Evolutionary conservation across 768 basidiomycete species (phyloP).

Genomic region (Lactarius indigo): DNA sequence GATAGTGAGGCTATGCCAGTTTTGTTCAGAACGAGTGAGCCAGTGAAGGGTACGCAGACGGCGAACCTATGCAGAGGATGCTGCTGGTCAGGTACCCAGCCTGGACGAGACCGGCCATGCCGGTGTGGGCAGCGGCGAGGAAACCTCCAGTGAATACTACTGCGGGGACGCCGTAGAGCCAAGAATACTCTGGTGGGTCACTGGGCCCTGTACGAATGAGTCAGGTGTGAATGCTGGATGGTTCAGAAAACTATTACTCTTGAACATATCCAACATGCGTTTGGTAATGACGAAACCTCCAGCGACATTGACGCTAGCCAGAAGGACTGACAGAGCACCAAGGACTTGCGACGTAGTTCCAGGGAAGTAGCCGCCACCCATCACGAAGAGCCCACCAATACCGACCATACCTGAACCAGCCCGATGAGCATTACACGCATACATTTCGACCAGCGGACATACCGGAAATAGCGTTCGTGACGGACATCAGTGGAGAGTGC

Average conservation of each 20-base stretch:
- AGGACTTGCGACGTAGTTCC: conserved; percentile 76
- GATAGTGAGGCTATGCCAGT: conserved; percentile 61
- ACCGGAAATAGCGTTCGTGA: conserved; percentile 87
- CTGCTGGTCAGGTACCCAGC: conserved; percentile 85
- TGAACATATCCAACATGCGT: conserved; percentile 92
- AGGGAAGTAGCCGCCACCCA: conserved; percentile 85
- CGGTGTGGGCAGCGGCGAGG: conserved; percentile 76
- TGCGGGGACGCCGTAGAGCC: conserved; percentile 77
- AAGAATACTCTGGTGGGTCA: conserved; percentile 86
- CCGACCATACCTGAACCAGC: conserved; percentile 60
- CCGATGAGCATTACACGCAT: neutral
- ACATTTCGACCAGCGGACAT: conserved; percentile 29
- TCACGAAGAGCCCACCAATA: conserved; percentile 82
- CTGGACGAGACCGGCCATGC: conserved; percentile 82
- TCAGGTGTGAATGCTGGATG: neutral
- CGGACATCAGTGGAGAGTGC: conserved; percentile 88
- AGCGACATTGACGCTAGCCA: conserved; percentile 84
- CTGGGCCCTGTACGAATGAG: conserved; percentile 51
- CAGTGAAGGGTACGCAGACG: neutral
- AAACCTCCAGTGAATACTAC: conserved; percentile 81
- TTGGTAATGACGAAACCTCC: conserved; percentile 89
- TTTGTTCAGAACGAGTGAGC: neutral
- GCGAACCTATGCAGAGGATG: conserved; percentile 75
- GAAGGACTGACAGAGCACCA: conserved; percentile 78
- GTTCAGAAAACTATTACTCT: conserved; percentile 46